Evolutionary conservation across 2,329 filamentous ascomycete genomes (phyloP), one percentile per base, ranked within the genome.

Genomic region (Beauveria caledonica): DNA sequence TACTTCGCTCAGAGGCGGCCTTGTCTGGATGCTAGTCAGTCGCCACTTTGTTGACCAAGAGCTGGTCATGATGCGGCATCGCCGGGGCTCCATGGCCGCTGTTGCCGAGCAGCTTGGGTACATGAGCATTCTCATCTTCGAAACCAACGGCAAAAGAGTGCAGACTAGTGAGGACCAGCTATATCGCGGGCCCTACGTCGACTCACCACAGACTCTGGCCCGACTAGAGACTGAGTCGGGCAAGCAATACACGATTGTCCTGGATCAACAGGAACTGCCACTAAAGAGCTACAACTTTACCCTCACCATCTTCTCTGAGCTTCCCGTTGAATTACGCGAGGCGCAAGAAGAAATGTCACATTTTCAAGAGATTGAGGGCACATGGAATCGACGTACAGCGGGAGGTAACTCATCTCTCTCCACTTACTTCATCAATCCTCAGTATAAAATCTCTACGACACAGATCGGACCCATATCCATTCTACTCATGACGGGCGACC

Each of bases 131-230:
- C 91, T 91, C 62, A 80, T 94, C 0, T 97, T 93, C 70, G 80
- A 87, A 19, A 84, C 84, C 33, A 71, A 80, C 44, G 92, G 93
- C 2, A 79, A 85, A 40, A 82, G 86, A 53, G 86, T 97, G 0
- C 86, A 90, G 65, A 78, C 94, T 15, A 86, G 85, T 58, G 89
- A 93, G 60, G 84, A 85, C 7, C 83, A 86, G 25, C 72, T 89
- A 0, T 85, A 90, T 66, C 85, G 88, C 40, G 89, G 88, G 0
- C 89, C 90, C n/a, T 96, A 90, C 64, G 91, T 97, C 39, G 93
- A 97, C 73, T 95, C 92, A 2, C 92, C 92, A 1, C 95, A 97
- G 71, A 96, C 90, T 0, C 83, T 99, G 8, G 84, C 95, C 49
- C 86, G 88, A 61, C 81, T 96, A 3, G 65, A 71, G 11, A 66